Percentiles rank a stretch among this genome's conserved stretches.
phyloP scores from a whole-genome alignment of 169 alveolate genomes.

The Cryptosporidium sp. region DNA sequence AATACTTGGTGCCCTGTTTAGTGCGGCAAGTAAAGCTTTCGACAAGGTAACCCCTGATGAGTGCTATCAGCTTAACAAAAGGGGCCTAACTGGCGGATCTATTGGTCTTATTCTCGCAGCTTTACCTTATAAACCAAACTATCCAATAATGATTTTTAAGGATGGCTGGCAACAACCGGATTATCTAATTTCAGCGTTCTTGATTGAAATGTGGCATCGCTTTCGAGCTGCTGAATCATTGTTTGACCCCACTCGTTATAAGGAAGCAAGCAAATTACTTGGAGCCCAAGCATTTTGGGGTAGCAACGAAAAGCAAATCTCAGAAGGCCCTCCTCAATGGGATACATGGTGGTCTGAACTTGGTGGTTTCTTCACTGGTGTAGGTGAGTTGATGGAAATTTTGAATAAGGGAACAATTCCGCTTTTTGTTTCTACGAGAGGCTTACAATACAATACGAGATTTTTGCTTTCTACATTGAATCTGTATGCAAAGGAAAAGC shows the following conservation, averaged over 20 bases:
- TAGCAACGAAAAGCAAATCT: background rate
- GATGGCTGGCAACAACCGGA: slow-evolving; percentile 75
- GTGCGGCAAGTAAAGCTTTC: slow-evolving; percentile 74
- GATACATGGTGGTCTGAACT: slow-evolving; percentile 66
- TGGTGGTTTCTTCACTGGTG: slow-evolving; percentile 40
- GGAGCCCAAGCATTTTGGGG: slow-evolving; percentile 76
- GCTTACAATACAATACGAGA: slow-evolving; percentile 40
- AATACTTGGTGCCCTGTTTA: slow-evolving; percentile 55
- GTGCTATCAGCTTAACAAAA: slow-evolving; percentile 51
- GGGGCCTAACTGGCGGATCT: slow-evolving; percentile 48
- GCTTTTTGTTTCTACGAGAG: slow-evolving; percentile 61
- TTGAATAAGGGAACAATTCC: slow-evolving; percentile 54
- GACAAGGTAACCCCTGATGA: slow-evolving; percentile 70
- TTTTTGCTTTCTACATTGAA: slow-evolving; percentile 40
- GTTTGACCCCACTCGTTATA: slow-evolving; percentile 57
- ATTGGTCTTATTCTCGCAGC: slow-evolving; percentile 64
- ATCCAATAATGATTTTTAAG: slow-evolving; percentile 59
- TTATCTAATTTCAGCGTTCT: slow-evolving; percentile 46
- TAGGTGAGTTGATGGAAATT: slow-evolving; percentile 47
- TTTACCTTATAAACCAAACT: slow-evolving; percentile 55
- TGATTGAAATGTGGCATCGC: slow-evolving; percentile 64
- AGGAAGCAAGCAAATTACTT: slow-evolving; percentile 46
- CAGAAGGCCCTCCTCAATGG: slow-evolving; percentile 42
- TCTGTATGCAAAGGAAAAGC: slow-evolving; percentile 57
- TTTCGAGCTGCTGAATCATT: slow-evolving; percentile 60